Percentiles rank a stretch among this genome's conserved stretches.
Conservation (phyloP, 768 basidiomycete genomes). For the Suillus brevipes region DNA sequence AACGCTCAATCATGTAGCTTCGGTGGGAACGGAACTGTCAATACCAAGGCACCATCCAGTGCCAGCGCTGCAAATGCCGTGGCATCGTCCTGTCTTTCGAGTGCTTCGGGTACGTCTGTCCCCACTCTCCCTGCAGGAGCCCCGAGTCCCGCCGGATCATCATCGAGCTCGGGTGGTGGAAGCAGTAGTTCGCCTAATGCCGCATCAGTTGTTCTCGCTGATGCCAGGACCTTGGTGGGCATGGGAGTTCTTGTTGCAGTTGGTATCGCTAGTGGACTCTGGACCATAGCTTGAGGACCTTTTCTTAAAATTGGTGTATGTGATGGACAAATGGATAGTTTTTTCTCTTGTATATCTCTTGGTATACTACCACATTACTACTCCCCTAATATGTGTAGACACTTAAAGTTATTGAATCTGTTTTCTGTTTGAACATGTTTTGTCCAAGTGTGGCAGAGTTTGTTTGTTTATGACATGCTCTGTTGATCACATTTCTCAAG, state of each 20-base stretch:
- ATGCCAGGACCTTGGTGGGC: slow-evolving; percentile 39
- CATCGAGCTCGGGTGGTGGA: slow-evolving; percentile 24
- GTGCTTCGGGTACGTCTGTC: slow-evolving; percentile 60
- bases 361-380: not conserved
- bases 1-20: slow-evolving; percentile 73
- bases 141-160: slow-evolving; percentile 21
- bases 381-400: not conserved
- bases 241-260: slow-evolving; percentile 37
- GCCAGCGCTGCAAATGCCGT: slow-evolving; percentile 52
- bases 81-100: slow-evolving; percentile 67
- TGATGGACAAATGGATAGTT: not conserved
- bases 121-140: slow-evolving; percentile 48
- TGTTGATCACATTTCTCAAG: not conserved
- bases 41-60: slow-evolving; percentile 50
- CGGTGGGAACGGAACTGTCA: slow-evolving; percentile 80
- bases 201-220: slow-evolving; percentile 20
- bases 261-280: slow-evolving; percentile 42
- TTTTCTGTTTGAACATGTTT: not conserved
- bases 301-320: not conserved
- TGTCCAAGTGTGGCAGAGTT: not conserved
- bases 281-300: slow-evolving; percentile 40
- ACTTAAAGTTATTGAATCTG: too few species aligned
- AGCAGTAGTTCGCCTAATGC: slow-evolving; percentile 25
- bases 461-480: slow-evolving; percentile 1
- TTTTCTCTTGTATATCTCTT: not conserved